These are phyloP conservation scores for Diplosphaera chodatii DNA, from an alignment of 139 green algal genomes.

Conservation along the genomic window DNA sequence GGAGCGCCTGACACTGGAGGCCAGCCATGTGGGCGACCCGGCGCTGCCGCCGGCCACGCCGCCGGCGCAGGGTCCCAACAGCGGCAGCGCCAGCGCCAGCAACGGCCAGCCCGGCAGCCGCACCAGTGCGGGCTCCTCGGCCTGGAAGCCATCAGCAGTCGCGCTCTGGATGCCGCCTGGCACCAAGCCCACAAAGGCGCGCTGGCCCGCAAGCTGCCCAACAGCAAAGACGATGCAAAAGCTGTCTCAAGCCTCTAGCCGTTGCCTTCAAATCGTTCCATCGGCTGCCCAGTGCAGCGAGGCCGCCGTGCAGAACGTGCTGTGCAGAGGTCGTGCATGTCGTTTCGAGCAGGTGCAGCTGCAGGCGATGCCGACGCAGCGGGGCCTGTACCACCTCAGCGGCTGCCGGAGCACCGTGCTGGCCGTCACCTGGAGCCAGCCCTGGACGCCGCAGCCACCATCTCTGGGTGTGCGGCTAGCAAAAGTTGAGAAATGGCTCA, in stretches of 20 bases:
- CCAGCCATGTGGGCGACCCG: constrained; percentile 19
- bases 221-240: no score
- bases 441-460: constrained; percentile 19
- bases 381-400: constrained; percentile 40
- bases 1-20: constrained; percentile 23
- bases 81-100: neutral
- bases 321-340: no score
- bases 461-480: constrained; percentile 9
- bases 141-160: constrained; percentile 9
- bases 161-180: constrained; percentile 14
- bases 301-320: no score
- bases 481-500: no score
- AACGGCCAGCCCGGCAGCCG: neutral
- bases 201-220: no score
- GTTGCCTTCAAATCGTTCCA: no score
- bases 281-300: no score
- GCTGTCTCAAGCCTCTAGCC: no score
- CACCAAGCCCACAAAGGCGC: constrained; percentile 13
- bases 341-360: constrained; percentile 29
- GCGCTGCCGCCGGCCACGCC: constrained; percentile 24
- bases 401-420: constrained; percentile 34
- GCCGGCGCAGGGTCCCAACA: neutral
- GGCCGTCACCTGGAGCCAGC: constrained; percentile 37
- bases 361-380: constrained; percentile 25
- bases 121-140: neutral